Base-by-base conservation (phyloP, 345 rosid species). In the Citrus reticulata region DNA sequence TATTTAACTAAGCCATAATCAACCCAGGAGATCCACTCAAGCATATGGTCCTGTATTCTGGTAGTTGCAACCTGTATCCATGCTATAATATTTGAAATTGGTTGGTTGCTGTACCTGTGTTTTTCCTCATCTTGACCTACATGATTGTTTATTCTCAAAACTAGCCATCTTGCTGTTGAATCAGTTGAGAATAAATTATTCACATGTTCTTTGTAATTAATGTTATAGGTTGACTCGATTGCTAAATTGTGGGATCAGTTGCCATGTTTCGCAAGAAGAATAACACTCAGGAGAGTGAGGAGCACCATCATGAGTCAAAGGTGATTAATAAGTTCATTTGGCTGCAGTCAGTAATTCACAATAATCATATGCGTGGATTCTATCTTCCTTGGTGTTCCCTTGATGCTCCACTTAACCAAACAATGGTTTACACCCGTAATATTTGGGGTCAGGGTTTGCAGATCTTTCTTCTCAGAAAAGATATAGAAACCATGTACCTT, bases 261-360 rank as follows among this genome's bases (percentile, higher is more conserved):
- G 78, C 72, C 30, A 93, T 95, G 98, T 92, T 93, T 89, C 92
- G 93, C 54, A 87, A 88, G 66, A 59, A 87, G 92, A 79, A 75
- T 80, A 72, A 72, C 83, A 68, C 92, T 20, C 87, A 84, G 81
- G 92, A 89, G 84, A 79, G 82, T 35, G 95, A 88, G 8, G 40
- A 73, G 1, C 68, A 77, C 84, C 85, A 60, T 37, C 84, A 80
- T 13, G 96, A 90, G 46, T 67, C 91, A 46, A 92, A 95, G 94
- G 98, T 95, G 83, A 82, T 77, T 32, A 30, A 30, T 68, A 27
- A 17, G 20, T 35, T 63, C 14, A 29, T 42, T 40, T 16, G n/a
- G 64, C 24, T 64, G 54, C 72, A 54, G 42, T n/a, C 40, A 35
- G 69, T 81, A n/a, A 16, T 72, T 61, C 55, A 58, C 57, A 24